phyloP scores from a whole-genome alignment of 1,284 basidiomycete species.

The Ceratobasidium sp. region DNA sequence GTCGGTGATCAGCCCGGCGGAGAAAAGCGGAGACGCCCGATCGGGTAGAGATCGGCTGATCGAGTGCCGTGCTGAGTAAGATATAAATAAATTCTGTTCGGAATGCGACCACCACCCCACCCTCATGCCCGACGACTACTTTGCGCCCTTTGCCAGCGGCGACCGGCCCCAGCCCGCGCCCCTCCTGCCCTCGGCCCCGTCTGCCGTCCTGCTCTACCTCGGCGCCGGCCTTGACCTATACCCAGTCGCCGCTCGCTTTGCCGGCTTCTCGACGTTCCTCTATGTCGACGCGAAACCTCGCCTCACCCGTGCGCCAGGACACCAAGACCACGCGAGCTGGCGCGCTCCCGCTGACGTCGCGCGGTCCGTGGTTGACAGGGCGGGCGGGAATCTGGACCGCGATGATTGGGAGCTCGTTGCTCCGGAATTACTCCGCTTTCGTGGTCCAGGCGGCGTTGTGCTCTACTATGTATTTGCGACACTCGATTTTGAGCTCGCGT shows the following conservation, averaged over 20 bases:
- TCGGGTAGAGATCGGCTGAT: too few relatives aligned
- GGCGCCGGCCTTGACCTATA: conserved; percentile 34
- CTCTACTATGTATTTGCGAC: conserved; percentile 39
- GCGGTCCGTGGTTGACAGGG: conserved; percentile 14
- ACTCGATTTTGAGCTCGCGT: conserved; percentile 34
- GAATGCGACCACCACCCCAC: too few relatives aligned
- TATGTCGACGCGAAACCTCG: conserved; percentile 40
- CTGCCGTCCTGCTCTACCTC: conserved; percentile 31
- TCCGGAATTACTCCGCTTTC: conserved; percentile 30
- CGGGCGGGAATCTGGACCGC: conserved; percentile 8
- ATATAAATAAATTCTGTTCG: too few relatives aligned
- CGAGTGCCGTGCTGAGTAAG: too few relatives aligned
- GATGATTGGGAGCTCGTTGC: conserved; percentile 27
- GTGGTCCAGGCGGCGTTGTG: neutral
- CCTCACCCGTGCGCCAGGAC: conserved; percentile 28
- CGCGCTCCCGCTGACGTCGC: conserved; percentile 35
- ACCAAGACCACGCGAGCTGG: conserved; percentile 38
- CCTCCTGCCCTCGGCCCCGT: neutral
- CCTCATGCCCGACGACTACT: conserved; percentile 19
- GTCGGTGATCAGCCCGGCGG: too few relatives aligned
- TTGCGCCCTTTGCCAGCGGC: conserved; percentile 26
- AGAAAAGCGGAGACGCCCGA: too few relatives aligned
- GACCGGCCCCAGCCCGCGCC: conserved; percentile 4
- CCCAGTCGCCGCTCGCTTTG: conserved; percentile 20
- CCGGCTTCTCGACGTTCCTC: conserved; percentile 26